Evolutionary conservation across 306 rosid species (phyloP), one percentile per base, ranked within the genome.

Genomic region (Malus orientalis): DNA sequence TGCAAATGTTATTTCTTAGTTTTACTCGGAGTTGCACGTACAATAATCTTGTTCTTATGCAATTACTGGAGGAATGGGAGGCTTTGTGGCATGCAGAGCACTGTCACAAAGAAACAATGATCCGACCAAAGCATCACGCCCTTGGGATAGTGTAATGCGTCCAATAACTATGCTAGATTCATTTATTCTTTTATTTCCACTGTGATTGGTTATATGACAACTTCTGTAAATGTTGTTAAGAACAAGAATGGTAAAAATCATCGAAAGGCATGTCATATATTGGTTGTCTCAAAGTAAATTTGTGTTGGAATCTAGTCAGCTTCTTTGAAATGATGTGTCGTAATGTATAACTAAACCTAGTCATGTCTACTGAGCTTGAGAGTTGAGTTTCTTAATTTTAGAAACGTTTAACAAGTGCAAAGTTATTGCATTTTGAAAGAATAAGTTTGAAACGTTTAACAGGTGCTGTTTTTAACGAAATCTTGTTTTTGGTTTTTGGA

Each of bases 401-500:
- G 47, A 14, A 60, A 10, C 2, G 19, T 42, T 25, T 23, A 59
- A 40, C 25, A 60, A 27, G 55, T 60, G 20, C 11, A 64, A 16
- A 32, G 69, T 19, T 20, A 32, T 23, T 5, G 5, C 44, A 4
- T 58, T 14, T 2, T 0, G 29, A 73, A 16, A 4, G 14, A 6
- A 40, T 1, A 36, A 16, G 19, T 18, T 73, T 55, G 38, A 67
- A 66, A 53, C 27, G n/a, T 60, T 72, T 19, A 27, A 57, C 15
- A 42, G 36, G n/a, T 71, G 18, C 4, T 44, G 53, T 71, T 83
- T 32, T 84, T 85, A 23, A 72, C 74, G 11, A 32, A 15, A 65
- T 70, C 78, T 60, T 75, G 61, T 47, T 36, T 63, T 36, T 82
- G 75, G 74, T 36, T 36, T 6, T 36, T 36, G 8, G 40, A 70